Base-by-base conservation (phyloP, 768 basidiomycete genomes). In the Lentinula aciculospora region DNA sequence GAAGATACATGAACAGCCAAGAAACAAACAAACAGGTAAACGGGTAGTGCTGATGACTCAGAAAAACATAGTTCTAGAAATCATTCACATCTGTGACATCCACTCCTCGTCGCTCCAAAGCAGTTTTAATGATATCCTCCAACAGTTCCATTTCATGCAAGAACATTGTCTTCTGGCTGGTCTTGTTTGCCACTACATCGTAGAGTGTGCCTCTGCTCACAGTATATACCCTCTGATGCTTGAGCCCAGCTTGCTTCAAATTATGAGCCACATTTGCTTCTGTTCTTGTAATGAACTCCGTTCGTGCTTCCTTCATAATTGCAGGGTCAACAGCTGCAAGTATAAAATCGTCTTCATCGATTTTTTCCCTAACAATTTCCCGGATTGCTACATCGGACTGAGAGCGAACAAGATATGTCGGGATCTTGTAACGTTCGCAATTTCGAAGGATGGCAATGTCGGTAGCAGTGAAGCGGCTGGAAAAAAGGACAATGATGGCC, bases 361-460 rank as follows among this genome's bases (percentile, higher is more conserved):
- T 29, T n/a, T 25, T 12, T 15, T 40, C 58, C 50, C 50, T 45
- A 7, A 34, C 21, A n/a, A 57, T 44, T 4, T 25, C 31, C 9
- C 23, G 15, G 32, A 57, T 31, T 19, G 48, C 27, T 8, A 27
- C 3, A 36, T 74, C 71, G 0, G 73, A 66, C 50, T 75, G 72
- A 15, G 73, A 74, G 1, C 72, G 72, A 21, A 73, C 68, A 31
- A 74, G 69, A 47, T 67, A 69, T 0, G 65, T 64, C 3, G 74
- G 70, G 29, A 74, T 73, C 0, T 66, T 62, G 61, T 66, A 71
- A 3, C 62, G 65, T 28, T 55, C 63, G 54, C 66, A 69, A 55
- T 69, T 70, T 6, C 58, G 55, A 31, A 74, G 66, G 54, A 74
- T 68, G 8, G 70, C 69, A 6, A 68, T 57, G 17, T 71, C 72